These are phyloP conservation scores for Pseudocercospora musae DNA, from an alignment of 2,329 filamentous ascomycete species.

Conservation along the genomic window DNA sequence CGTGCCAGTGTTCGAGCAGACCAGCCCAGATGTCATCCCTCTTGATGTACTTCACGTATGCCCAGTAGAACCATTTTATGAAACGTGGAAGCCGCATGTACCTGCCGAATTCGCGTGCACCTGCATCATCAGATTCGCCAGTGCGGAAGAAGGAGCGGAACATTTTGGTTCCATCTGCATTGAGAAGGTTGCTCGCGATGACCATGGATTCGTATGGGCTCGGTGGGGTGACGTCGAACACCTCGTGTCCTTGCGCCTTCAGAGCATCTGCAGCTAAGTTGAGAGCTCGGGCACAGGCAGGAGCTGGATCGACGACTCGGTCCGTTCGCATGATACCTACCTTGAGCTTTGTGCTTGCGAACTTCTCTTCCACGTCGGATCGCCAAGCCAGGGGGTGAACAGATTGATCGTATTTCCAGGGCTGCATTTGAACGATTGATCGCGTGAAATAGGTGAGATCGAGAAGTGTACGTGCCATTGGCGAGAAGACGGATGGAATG, in stretches of 20 bases:
- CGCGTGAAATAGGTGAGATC: slow-evolving; percentile 83
- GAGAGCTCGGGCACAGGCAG: slow-evolving; percentile 76
- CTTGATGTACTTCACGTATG: slow-evolving; percentile 82
- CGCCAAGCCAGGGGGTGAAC: slow-evolving; percentile 85
- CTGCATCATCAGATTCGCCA: slow-evolving; percentile 76
- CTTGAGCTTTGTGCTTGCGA: slow-evolving; percentile 61
- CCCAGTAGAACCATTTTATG: slow-evolving; percentile 80
- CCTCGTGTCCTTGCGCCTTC: slow-evolving; percentile 68
- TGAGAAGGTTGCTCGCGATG: slow-evolving; percentile 76
- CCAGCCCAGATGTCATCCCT: slow-evolving; percentile 75
- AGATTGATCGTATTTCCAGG: slow-evolving; percentile 84
- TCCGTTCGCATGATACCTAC: slow-evolving; percentile 72
- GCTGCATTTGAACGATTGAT: slow-evolving; percentile 72
- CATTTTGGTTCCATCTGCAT: slow-evolving; percentile 77
- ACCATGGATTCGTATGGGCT: slow-evolving; percentile 69
- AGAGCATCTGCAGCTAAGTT: slow-evolving; percentile 68
- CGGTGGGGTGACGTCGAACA: slow-evolving; percentile 56
- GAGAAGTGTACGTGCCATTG: slow-evolving; percentile 81
- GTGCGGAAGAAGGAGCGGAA: slow-evolving; percentile 73
- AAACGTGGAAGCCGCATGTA: slow-evolving; percentile 71
- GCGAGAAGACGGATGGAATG: slow-evolving; percentile 82
- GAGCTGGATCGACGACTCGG: slow-evolving; percentile 78
- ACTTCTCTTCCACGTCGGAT: slow-evolving; percentile 57
- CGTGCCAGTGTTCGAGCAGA: slow-evolving; percentile 68
- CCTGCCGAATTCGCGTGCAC: slow-evolving; percentile 69